These are phyloP conservation scores for Trametes versicolor DNA, from an alignment of 1,284 basidiomycete species.

Conservation along the genomic window DNA sequence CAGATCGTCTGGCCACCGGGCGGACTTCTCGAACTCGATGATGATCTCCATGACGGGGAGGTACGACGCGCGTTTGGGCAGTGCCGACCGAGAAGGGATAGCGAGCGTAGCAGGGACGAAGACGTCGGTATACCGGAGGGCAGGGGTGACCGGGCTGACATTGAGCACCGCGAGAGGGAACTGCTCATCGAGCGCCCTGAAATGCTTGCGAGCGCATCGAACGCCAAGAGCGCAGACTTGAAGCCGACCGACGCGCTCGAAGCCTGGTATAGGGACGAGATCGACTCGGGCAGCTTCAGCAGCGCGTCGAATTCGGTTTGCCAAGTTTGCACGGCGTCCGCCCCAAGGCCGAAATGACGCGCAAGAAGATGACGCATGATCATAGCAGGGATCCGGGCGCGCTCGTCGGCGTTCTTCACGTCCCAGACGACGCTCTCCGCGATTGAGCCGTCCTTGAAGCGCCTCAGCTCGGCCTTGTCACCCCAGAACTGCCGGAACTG, in stretches of 20 bases:
- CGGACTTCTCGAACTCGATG: slow-evolving; percentile 91
- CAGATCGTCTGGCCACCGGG: slow-evolving; percentile 96
- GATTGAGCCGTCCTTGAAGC: slow-evolving; percentile 97
- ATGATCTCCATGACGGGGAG: slow-evolving; percentile 77
- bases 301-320: slow-evolving; percentile 74
- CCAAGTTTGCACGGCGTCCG: slow-evolving; percentile 62
- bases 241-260: slow-evolving; percentile 70
- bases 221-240: slow-evolving; percentile 81
- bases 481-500: slow-evolving; percentile 93
- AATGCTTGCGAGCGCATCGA: slow-evolving; percentile 79
- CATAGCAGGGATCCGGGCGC: slow-evolving; percentile 79
- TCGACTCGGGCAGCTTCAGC: slow-evolving; percentile 69
- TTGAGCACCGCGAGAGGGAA: slow-evolving; percentile 87
- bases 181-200: slow-evolving; percentile 83
- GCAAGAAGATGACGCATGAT: slow-evolving; percentile 82
- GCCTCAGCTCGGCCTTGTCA: slow-evolving; percentile 89
- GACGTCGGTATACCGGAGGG: slow-evolving; percentile 85
- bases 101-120: slow-evolving; percentile 78
- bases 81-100: slow-evolving; percentile 50
- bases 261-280: slow-evolving; percentile 60
- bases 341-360: slow-evolving; percentile 76
- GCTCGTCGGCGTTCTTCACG: slow-evolving; percentile 77
- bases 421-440: slow-evolving; percentile 96
- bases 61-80: slow-evolving; percentile 71
- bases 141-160: slow-evolving; percentile 78